phyloP scores from a whole-genome alignment of 495 filamentous ascomycete species.

The Podospora pseudocomata region DNA sequence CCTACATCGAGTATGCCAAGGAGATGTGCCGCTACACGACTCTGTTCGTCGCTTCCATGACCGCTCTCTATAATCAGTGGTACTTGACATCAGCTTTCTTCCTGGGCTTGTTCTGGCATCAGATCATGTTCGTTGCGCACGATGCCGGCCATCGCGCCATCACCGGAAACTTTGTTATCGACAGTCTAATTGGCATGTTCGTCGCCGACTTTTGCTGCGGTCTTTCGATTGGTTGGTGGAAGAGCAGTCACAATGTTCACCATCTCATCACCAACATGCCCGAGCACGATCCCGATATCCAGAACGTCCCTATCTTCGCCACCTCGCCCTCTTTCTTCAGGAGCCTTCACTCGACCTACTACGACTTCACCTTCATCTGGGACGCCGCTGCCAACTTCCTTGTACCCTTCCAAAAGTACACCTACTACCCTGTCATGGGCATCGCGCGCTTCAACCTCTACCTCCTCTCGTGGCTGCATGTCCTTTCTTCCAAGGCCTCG shows the following conservation, averaged over 20 bases:
- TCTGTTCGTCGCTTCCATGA: constrained; percentile 37
- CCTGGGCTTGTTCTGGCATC: constrained; percentile 51
- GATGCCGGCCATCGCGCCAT: constrained; percentile 51
- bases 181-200: constrained; percentile 14
- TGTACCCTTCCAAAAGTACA: constrained; percentile 44
- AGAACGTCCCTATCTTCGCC: constrained; percentile 50
- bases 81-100: constrained; percentile 45
- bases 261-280: constrained; percentile 51
- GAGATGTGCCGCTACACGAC: constrained; percentile 40
- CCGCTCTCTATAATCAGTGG: constrained; percentile 37
- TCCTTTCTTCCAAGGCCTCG: constrained; percentile 33
- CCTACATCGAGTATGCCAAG: constrained; percentile 43
- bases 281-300: constrained; percentile 52
- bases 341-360: constrained; percentile 41
- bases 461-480: constrained; percentile 45
- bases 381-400: constrained; percentile 40
- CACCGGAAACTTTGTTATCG: constrained; percentile 44
- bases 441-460: constrained; percentile 51
- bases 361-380: constrained; percentile 46
- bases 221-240: constrained; percentile 50
- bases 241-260: constrained; percentile 52
- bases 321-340: constrained; percentile 46
- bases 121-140: constrained; percentile 53
- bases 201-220: constrained; percentile 13
- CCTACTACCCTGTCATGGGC: constrained; percentile 52